Base-by-base conservation (phyloP, 1,139 yeast species). In the Geotrichum histeridarum region DNA sequence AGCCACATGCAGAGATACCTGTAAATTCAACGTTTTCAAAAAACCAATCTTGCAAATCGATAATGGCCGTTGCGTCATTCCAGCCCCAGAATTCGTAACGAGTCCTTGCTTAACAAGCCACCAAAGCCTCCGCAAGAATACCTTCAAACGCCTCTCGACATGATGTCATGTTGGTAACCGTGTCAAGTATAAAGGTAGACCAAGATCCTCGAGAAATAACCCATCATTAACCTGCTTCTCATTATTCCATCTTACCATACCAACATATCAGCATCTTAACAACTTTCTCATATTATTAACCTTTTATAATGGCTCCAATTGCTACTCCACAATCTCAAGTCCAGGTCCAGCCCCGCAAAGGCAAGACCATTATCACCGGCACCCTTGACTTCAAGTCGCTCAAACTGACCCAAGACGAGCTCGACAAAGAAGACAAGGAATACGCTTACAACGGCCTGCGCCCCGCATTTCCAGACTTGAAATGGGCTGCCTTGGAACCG, bases 381-480 rank as follows among this genome's bases (percentile, higher is more conserved):
- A 52, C 51, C 12, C 42, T 52, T n/a, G 48, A 52, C 48, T 52
- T 42, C 42, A 45, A 43, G 4, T 36, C 51, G 9, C 32, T 52
- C n/a, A 52, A 47, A 35, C 50, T 52, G 32, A 30, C 42, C 17
- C 33, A 47, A 12, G 54, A 52, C 37, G 36, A 36, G 11, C 49
- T 52, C 30, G 37, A 52, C 18, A 18, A 42, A 9, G 54, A 52
- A 42, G 51, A 52, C 30, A 51, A 52, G 22, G 36, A 37, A 8
- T 52, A 52, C 18, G 39, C 47, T 18, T 52, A 35, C 44, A 42
- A 52, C 48, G 17, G 35, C 45, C 48, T 70, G 45, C 64, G 61
- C 6, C 72, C 73, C 2, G 54, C 57, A 0, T 70, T 62, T 57
- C 73, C 73, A 2, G 70, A 70, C 38, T 22, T 67, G 56, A 61